Conservation (phyloP, 257 asterid genomes). For the Nicotiana noctiflora region DNA sequence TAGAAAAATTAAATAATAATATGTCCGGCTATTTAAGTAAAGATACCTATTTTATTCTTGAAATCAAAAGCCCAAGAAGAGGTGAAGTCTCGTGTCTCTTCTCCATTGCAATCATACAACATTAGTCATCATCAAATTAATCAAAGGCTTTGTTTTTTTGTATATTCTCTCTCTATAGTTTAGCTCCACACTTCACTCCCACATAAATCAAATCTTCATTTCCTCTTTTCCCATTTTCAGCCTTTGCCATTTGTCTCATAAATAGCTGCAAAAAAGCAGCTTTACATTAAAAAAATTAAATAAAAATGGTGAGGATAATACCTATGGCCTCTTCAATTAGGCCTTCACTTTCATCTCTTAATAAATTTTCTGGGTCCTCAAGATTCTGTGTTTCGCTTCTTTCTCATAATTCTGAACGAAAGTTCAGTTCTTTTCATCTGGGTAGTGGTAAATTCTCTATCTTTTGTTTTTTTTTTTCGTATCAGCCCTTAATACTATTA, state of each 20-base stretch:
- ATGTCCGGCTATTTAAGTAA: too few species aligned
- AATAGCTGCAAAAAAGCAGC: constrained; percentile 3
- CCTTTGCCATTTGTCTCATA: neutral
- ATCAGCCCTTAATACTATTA: too few species aligned
- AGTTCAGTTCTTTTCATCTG: constrained; percentile 31
- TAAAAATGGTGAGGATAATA: constrained; percentile 55
- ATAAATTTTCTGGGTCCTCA: constrained; percentile 36
- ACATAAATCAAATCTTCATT: neutral
- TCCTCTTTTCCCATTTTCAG: neutral
- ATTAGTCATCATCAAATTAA: neutral
- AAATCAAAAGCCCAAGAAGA: neutral
- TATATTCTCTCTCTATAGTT: neutral
- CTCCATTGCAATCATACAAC: neutral
- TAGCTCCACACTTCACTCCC: constrained; percentile 1
- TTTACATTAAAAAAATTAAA: neutral
- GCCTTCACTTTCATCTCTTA: constrained; percentile 69
- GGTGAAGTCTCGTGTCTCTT: neutral
- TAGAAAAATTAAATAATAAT: too few species aligned
- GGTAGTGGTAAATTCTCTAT: constrained; percentile 33
- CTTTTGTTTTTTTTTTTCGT: neutral
- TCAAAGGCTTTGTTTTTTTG: neutral
- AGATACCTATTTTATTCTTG: neutral
- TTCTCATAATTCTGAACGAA: constrained; percentile 23
- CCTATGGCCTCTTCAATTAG: constrained; percentile 84
- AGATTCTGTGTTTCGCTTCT: constrained; percentile 35